Evolutionary conservation across 768 basidiomycete genomes (phyloP).

Genomic region (Mycena haematopus): DNA sequence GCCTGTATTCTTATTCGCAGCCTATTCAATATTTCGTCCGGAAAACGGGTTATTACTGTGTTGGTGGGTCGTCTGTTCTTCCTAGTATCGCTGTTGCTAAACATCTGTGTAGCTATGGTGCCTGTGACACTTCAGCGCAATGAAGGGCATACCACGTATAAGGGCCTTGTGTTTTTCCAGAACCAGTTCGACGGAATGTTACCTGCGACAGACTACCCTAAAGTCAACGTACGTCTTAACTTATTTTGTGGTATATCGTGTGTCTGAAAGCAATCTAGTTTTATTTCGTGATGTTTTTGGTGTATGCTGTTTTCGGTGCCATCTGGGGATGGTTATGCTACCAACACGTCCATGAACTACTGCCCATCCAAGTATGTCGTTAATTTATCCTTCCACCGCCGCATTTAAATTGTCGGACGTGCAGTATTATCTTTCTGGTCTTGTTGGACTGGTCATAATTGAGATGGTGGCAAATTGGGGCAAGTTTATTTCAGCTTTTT

Average conservation of each 20-base stretch:
- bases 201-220: conserved; percentile 94
- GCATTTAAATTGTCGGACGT: background rate
- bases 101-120: conserved; percentile 65
- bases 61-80: conserved; percentile 63
- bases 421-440: conserved; percentile 90
- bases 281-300: conserved; percentile 82
- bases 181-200: conserved; percentile 90
- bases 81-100: conserved; percentile 5
- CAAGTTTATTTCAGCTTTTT: conserved; percentile 38
- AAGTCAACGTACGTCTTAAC: conserved; percentile 77
- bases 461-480: conserved; percentile 96
- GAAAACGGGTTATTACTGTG: conserved; percentile 95
- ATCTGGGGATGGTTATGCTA: conserved; percentile 89
- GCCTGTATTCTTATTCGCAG: conserved; percentile 60
- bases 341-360: conserved; percentile 77
- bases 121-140: conserved; percentile 84
- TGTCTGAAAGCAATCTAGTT: conserved; percentile 58
- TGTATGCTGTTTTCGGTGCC: conserved; percentile 72
- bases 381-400: background rate
- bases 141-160: conserved; percentile 77
- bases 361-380: conserved; percentile 80
- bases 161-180: conserved; percentile 81
- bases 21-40: conserved; percentile 85
- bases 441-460: conserved; percentile 84
- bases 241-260: background rate